Evolutionary conservation across 352 stramenopile species (phyloP).

Genomic region (Pythium rishiriense): DNA sequence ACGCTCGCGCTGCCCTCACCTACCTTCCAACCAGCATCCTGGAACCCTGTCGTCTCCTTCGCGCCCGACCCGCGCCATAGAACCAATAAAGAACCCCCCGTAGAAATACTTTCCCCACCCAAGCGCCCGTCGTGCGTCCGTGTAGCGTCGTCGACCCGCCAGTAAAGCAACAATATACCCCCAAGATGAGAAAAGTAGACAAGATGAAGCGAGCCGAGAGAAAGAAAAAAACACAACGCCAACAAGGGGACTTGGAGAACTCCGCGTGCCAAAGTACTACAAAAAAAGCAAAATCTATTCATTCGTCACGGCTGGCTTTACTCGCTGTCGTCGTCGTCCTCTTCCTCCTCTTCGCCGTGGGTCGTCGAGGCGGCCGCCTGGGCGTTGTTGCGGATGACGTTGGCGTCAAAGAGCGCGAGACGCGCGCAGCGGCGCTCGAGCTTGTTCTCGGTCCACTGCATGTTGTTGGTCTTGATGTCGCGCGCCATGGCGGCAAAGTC

Average conservation of each 20-base stretch:
- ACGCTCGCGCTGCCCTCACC: background rate
- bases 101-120: too few relatives aligned
- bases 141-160: too few relatives aligned
- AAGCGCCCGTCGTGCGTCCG: too few relatives aligned
- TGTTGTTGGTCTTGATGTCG: slow-evolving; percentile 85
- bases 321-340: background rate
- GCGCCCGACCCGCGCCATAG: background rate
- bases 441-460: slow-evolving; percentile 82
- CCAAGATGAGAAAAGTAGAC: background rate
- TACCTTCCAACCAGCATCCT: background rate
- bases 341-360: slow-evolving; percentile 16
- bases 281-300: background rate
- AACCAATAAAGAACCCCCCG: too few relatives aligned
- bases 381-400: slow-evolving; percentile 49
- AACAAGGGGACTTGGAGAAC: background rate
- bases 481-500: slow-evolving; percentile 76
- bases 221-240: too few relatives aligned
- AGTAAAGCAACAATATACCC: too few relatives aligned
- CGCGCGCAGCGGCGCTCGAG: slow-evolving; percentile 70
- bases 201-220: too few relatives aligned
- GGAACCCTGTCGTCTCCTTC: background rate
- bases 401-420: slow-evolving; percentile 73
- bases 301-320: background rate
- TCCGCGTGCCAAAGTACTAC: background rate
- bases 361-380: background rate